A percentile compares a stretch with the other conserved stretches of the same genome.
Conservation (phyloP, 768 basidiomycete genomes). For the Saitozyma sp. region DNA sequence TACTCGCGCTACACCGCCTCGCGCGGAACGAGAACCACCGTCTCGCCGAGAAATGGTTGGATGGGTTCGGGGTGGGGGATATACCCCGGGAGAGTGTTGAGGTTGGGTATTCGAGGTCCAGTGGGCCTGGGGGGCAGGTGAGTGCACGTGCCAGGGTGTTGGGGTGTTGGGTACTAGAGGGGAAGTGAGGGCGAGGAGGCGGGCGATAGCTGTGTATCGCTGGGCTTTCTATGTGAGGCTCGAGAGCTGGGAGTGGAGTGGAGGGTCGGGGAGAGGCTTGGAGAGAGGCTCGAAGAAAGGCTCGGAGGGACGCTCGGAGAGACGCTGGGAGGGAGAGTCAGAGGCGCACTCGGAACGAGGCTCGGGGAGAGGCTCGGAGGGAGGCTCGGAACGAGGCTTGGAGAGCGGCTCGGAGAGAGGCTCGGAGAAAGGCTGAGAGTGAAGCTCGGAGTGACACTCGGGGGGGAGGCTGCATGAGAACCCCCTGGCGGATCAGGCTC, state of each 20-base stretch:
- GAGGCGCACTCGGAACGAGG: too few relatives aligned
- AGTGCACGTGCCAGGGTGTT: slow-evolving; percentile 2
- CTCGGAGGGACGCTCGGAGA: too few relatives aligned
- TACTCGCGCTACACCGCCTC: slow-evolving; percentile 9
- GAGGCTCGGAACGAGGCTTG: too few relatives aligned
- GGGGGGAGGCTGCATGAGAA: too few relatives aligned
- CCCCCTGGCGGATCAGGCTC: too few relatives aligned
- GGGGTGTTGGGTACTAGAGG: too few relatives aligned
- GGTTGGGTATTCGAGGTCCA: slow-evolving; percentile 32
- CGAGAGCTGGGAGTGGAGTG: background rate
- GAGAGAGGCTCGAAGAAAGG: background rate
- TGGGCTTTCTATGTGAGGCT: background rate
- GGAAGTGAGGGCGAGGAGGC: background rate
- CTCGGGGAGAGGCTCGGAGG: too few relatives aligned
- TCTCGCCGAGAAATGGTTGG: slow-evolving; percentile 29
- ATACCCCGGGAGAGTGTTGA: slow-evolving; percentile 40
- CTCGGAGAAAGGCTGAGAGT: too few relatives aligned
- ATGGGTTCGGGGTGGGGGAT: slow-evolving; percentile 29
- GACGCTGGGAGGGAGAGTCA: too few relatives aligned
- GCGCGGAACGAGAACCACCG: slow-evolving; percentile 20
- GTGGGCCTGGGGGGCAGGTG: slow-evolving; percentile 51
- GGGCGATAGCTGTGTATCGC: background rate
- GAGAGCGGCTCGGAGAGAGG: too few relatives aligned
- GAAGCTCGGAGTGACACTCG: too few relatives aligned
- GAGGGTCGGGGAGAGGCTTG: background rate